Conservation (phyloP, 2,329 filamentous ascomycete genomes). For the Aspergillus sojae region DNA sequence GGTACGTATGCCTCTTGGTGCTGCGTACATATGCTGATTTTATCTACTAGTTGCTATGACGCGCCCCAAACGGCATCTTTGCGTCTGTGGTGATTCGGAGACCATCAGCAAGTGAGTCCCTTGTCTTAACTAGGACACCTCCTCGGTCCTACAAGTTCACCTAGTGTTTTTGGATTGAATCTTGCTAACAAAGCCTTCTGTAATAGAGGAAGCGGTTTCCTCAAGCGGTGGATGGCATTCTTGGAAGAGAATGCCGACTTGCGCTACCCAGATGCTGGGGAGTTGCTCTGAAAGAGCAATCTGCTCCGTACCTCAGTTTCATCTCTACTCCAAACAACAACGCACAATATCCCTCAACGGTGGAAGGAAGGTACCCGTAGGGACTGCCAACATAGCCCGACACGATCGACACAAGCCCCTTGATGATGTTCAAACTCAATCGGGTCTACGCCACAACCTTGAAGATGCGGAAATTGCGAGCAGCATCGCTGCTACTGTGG, state of each 20-base stretch:
- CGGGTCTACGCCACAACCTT: background rate
- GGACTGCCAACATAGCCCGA: background rate
- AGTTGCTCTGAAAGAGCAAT: conserved; percentile 31
- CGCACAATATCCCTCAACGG: background rate
- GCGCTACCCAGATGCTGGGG: conserved; percentile 72
- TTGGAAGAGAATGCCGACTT: conserved; percentile 89
- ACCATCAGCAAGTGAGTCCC: conserved; percentile 79
- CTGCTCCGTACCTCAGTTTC: background rate
- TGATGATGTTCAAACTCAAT: background rate
- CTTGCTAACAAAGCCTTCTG: conserved; percentile 6
- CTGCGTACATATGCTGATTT: conserved; percentile 13
- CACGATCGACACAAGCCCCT: background rate
- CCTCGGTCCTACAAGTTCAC: background rate
- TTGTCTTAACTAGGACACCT: background rate
- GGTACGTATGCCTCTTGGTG: conserved; percentile 61
- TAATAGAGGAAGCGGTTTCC: conserved; percentile 75
- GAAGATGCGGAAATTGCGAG: background rate
- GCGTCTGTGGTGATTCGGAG: conserved; percentile 90
- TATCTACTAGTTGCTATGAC: conserved; percentile 83
- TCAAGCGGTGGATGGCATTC: conserved; percentile 88
- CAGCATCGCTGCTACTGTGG: background rate
- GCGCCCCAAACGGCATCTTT: conserved; percentile 84
- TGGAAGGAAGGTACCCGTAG: background rate
- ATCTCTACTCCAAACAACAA: background rate
- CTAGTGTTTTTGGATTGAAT: background rate